These are phyloP conservation scores for Cicer judaicum DNA, from an alignment of 306 rosid species.

Conservation along the genomic window DNA sequence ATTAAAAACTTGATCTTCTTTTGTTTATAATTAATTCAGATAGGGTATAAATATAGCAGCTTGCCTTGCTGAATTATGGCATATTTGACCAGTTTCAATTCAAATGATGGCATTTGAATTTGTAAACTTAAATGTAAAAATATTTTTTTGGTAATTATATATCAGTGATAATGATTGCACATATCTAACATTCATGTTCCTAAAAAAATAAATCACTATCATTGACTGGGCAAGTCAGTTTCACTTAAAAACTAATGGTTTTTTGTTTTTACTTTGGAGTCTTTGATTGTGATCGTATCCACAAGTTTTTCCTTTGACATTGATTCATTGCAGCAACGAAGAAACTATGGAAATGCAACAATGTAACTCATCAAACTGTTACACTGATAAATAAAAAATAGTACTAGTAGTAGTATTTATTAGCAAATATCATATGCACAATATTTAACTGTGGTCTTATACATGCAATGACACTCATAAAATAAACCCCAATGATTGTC, in stretches of 20 bases:
- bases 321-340: neutral
- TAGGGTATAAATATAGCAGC: too few species aligned
- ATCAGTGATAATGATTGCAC: slow-evolving; percentile 8
- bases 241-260: neutral
- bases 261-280: neutral
- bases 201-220: neutral
- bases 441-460: too few species aligned
- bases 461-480: too few species aligned
- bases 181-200: slow-evolving; percentile 14
- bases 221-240: slow-evolving; percentile 21
- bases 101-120: slow-evolving; percentile 8
- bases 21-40: too few species aligned
- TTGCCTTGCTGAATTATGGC: neutral
- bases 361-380: too few species aligned
- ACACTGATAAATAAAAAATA: too few species aligned
- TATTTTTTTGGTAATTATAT: neutral
- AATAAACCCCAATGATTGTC: neutral
- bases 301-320: neutral
- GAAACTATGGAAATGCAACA: too few species aligned
- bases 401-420: too few species aligned
- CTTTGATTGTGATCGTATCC: neutral
- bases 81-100: neutral
- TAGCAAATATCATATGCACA: too few species aligned
- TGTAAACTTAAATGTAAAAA: neutral
- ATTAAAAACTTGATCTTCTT: too few species aligned